Evolutionary conservation across 352 stramenopile species (phyloP).

Genomic region (Phytophthora kernoviae): DNA sequence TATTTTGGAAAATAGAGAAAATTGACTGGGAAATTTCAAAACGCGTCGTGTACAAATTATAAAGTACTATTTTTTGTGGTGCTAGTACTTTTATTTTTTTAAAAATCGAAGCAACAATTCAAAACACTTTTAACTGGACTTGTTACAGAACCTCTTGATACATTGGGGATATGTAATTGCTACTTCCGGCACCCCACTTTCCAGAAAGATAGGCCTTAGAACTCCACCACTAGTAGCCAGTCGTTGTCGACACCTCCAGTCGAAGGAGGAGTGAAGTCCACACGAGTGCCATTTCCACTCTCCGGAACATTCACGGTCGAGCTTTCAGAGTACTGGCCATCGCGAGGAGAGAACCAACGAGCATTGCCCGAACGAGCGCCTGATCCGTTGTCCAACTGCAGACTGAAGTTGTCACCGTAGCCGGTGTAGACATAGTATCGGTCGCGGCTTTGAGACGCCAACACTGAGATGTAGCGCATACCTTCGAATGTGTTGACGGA

Average conservation of each 20-base stretch:
- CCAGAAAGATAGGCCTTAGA: too few relatives aligned
- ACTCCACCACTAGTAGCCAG: slow-evolving; percentile 19
- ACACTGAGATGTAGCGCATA: slow-evolving; percentile 27
- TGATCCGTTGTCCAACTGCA: slow-evolving; percentile 7
- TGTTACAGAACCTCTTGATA: too few relatives aligned
- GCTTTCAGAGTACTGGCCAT: slow-evolving; percentile 13
- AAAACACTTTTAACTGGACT: too few relatives aligned
- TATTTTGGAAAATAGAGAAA: too few relatives aligned
- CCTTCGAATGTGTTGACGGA: slow-evolving; percentile 21
- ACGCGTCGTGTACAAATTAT: too few relatives aligned
- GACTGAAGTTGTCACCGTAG: slow-evolving; percentile 15
- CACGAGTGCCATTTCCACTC: slow-evolving; percentile 2
- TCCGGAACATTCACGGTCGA: slow-evolving; percentile 8
- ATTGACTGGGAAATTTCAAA: too few relatives aligned
- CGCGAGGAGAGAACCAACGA: slow-evolving; percentile 18
- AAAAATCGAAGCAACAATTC: too few relatives aligned
- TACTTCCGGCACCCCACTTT: too few relatives aligned
- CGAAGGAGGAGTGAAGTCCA: slow-evolving; percentile 19
- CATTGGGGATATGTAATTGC: too few relatives aligned
- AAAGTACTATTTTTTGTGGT: too few relatives aligned
- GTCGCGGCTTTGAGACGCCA: slow-evolving; percentile 13
- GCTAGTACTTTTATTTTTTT: too few relatives aligned
- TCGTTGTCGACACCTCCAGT: slow-evolving; percentile 15
- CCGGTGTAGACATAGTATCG: slow-evolving; percentile 19
- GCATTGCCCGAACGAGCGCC: neutral